Percentiles rank a stretch among this genome's conserved stretches.
phyloP scores from a whole-genome alignment of 2,329 filamentous ascomycete species.

The Pseudocercospora crystallina region DNA sequence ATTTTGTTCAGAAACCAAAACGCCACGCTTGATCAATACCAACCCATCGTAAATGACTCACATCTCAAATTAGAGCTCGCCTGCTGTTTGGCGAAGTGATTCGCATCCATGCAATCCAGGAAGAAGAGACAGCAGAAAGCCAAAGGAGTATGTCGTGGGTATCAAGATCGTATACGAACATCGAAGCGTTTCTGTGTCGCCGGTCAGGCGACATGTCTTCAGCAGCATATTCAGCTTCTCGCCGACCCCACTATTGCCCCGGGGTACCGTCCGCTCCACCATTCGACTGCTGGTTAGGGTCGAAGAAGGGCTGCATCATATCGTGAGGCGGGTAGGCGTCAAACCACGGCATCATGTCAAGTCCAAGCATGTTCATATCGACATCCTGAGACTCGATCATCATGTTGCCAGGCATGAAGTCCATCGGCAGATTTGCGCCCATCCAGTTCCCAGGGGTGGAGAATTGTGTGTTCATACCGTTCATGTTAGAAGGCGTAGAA shows the following conservation, averaged over 20 bases:
- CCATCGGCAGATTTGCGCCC: constrained; percentile 16
- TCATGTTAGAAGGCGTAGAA: constrained; percentile 19
- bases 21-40: constrained; percentile 4
- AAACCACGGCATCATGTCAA: constrained; percentile 73
- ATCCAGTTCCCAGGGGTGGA: constrained; percentile 2
- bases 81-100: no score
- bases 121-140: no score
- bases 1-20: neutral
- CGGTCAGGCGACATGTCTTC: no score
- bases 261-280: constrained; percentile 8
- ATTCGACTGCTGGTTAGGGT: constrained; percentile 13
- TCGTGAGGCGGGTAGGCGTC: constrained; percentile 62
- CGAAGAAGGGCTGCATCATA: constrained; percentile 26
- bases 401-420: constrained; percentile 50
- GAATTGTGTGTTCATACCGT: constrained; percentile 11
- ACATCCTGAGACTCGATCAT: constrained; percentile 77
- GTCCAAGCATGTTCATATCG: constrained; percentile 67
- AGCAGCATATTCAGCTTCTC: no score
- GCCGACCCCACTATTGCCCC: neutral
- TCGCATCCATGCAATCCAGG: no score
- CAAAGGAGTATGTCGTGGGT: no score
- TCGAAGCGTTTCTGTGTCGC: no score
- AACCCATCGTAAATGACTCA: neutral
- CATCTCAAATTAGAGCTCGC: neutral
- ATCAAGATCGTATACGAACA: no score